These are phyloP conservation scores for Aspergillus sp. DNA, from an alignment of 2,329 filamentous ascomycete genomes.

Conservation along the genomic window DNA sequence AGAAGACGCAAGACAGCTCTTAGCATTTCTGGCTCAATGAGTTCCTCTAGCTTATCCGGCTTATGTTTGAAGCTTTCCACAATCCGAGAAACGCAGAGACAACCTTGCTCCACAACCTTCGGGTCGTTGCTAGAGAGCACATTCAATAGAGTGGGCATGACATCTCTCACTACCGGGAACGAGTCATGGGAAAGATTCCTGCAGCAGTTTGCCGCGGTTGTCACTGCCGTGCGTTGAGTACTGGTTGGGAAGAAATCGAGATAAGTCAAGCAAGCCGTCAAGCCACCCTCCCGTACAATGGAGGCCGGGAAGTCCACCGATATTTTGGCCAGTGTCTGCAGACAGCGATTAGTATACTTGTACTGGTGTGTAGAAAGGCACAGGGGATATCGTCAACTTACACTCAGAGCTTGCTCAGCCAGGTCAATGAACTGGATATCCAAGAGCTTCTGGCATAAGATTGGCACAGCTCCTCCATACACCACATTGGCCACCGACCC, in stretches of 20 bases:
- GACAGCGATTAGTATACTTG: constrained; percentile 1
- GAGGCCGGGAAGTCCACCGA: constrained; percentile 92
- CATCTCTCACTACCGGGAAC: constrained; percentile 85
- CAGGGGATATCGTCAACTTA: constrained; percentile 34
- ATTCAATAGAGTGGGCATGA: constrained; percentile 92
- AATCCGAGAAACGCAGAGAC: constrained; percentile 89
- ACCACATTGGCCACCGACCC: constrained; percentile 93
- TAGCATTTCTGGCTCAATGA: constrained; percentile 84
- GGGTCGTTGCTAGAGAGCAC: constrained; percentile 91
- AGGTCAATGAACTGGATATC: constrained; percentile 97
- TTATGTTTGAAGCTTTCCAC: constrained; percentile 96
- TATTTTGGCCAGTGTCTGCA: constrained; percentile 85
- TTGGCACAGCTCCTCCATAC: constrained; percentile 92
- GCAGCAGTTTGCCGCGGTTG: constrained; percentile 96
- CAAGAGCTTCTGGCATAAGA: constrained; percentile 89
- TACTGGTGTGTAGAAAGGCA: background rate
- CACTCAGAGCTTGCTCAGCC: constrained; percentile 90
- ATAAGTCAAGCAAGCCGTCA: constrained; percentile 93
- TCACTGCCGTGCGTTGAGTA: constrained; percentile 93
- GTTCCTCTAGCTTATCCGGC: constrained; percentile 81
- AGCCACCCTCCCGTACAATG: constrained; percentile 91
- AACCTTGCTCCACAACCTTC: constrained; percentile 94
- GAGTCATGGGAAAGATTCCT: constrained; percentile 94
- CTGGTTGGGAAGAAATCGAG: constrained; percentile 97
- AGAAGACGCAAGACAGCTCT: constrained; percentile 81